Evolutionary conservation across 164 flowering plant species (phyloP), one percentile per base, ranked within the genome.

Genomic region (Berberis vulgaris): DNA sequence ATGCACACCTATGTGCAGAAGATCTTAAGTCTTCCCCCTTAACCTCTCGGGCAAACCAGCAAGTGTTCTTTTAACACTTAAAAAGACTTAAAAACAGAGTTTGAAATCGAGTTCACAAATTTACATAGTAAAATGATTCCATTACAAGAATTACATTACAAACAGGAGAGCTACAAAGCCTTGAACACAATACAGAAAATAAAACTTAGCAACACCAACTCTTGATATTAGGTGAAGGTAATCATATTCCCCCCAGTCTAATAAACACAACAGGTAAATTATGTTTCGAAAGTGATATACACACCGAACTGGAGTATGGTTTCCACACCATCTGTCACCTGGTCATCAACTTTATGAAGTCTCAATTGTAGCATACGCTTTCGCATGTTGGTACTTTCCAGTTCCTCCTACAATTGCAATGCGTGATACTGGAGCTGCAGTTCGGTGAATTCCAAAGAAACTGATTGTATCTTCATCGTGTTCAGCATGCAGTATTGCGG

Each of bases 401-500:
- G 93, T 89, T 58, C 96, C 93, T 6, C 96, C 89, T 6, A 87
- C 70, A 54, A 87, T 64, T 0, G 93, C 87, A n/a, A 89, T 59
- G 47, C 80, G 79, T 2, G 92, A 89, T 43, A 43, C 61, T 2
- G 67, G 59, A 1, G 66, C 72, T 0, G 70, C 79, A 0, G 77
- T 72, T 41, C 76, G 58, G 44, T 83, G 83, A 1, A 77, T 77
- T 13, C 86, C 84, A 45, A 83, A 80, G 61, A 81, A 76, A 60
- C 77, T 72, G 8, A 82, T 12, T 11, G 71, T 78, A 53, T 79
- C 77, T 69, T 71, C 61, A 65, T n/a, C 67, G 61, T 71, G 69
- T 67, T 69, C 69, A 41, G 6, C 59, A 57, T 69, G 72, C 2
- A 87, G 68, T 80, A 83, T 70, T 6, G 82, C 84, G 1, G 89